Conservation (phyloP, 164 flowering plant species). For the Tetrastigma voinierianum region DNA sequence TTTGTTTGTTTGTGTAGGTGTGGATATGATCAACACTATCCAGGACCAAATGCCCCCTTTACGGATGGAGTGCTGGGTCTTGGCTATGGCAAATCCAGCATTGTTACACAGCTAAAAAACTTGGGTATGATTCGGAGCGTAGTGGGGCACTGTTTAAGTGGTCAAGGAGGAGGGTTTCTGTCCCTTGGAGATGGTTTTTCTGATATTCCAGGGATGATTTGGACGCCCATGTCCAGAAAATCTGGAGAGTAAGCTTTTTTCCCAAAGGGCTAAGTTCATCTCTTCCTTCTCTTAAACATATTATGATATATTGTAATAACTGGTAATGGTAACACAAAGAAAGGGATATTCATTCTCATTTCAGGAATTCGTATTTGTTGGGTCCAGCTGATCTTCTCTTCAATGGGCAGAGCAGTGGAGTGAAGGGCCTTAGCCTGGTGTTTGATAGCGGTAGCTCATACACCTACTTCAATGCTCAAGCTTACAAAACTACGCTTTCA, state of each 20-base stretch:
- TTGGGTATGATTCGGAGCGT: constrained; percentile 39
- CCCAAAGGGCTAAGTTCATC: neutral
- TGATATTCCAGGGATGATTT: constrained; percentile 41
- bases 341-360: neutral
- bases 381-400: constrained; percentile 55
- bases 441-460: constrained; percentile 79
- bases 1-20: constrained; percentile 53
- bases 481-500: constrained; percentile 37
- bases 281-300: neutral
- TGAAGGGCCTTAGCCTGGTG: constrained; percentile 38
- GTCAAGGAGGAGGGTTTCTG: constrained; percentile 57
- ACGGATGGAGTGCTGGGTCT: constrained; percentile 67
- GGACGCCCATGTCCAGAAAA: constrained; percentile 40
- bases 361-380: constrained; percentile 45
- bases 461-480: constrained; percentile 46
- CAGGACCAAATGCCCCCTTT: constrained; percentile 23
- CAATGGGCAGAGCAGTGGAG: constrained; percentile 34
- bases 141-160: constrained; percentile 59
- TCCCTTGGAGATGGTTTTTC: constrained; percentile 55
- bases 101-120: constrained; percentile 36
- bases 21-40: constrained; percentile 50
- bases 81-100: constrained; percentile 49
- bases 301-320: neutral
- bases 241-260: constrained; percentile 33
- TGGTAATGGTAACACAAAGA: too few species aligned